phyloP scores from a whole-genome alignment of 768 basidiomycete genomes.

The Lentinula boryana region DNA sequence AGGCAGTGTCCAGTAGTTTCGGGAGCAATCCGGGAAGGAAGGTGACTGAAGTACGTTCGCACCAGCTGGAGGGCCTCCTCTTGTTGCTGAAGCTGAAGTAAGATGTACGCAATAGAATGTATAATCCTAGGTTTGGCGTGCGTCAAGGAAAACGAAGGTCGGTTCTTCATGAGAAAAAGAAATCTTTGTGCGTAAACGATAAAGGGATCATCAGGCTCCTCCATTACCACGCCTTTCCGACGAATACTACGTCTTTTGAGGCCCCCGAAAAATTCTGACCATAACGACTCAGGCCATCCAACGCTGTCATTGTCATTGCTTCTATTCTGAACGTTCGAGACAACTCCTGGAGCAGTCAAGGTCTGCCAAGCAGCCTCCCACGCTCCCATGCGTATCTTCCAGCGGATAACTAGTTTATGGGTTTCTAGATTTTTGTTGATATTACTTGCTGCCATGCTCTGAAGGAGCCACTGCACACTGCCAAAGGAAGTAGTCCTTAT shows the following conservation, averaged over 20 bases:
- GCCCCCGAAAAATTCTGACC: constrained; percentile 56
- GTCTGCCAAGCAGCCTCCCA: constrained; percentile 55
- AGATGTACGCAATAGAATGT: constrained; percentile 36
- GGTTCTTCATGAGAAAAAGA: constrained; percentile 33
- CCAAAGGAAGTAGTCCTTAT: constrained; percentile 47
- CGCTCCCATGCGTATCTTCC: constrained; percentile 45
- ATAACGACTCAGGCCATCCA: constrained; percentile 40
- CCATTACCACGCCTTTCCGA: constrained; percentile 7
- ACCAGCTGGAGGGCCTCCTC: constrained; percentile 39
- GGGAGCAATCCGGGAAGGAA: constrained; percentile 37
- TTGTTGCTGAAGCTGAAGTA: constrained; percentile 36
- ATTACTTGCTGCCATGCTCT: constrained; percentile 36
- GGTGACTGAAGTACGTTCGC: constrained; percentile 38
- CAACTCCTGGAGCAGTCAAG: not conserved
- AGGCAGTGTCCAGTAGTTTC: constrained; percentile 32
- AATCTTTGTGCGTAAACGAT: constrained; percentile 21
- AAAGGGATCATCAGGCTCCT: not conserved
- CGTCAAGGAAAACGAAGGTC: constrained; percentile 28
- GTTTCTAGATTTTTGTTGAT: constrained; percentile 48
- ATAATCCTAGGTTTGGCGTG: constrained; percentile 36
- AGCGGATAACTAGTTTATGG: constrained; percentile 49
- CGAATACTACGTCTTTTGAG: constrained; percentile 27
- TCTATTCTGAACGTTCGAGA: not conserved
- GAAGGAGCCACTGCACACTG: constrained; percentile 37
- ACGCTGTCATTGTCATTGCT: constrained; percentile 3